Evolutionary conservation across 768 basidiomycete species (phyloP), one percentile per base, ranked within the genome.

Genomic region (Termitomyces sp.): DNA sequence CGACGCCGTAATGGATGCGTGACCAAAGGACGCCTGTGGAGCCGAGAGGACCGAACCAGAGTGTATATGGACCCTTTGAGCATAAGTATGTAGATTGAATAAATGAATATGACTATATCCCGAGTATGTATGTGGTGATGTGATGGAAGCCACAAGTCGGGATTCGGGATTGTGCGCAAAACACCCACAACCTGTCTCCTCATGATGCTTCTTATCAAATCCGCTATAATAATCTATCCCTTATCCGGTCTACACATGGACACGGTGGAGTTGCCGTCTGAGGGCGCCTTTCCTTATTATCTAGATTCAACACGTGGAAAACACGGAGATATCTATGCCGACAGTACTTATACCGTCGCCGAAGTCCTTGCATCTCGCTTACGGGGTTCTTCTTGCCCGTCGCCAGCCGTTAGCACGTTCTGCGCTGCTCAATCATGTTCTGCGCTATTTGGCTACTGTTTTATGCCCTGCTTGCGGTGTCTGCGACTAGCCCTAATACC

Each of bases 381-480:
- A 20, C 25, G n/a, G n/a, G 42, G 56, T 53, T 47, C 51, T 60
- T 61, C 63, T 52, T 61, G 58, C 54, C 56, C 42, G 59, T 60
- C 57, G 56, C 60, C 64, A n/a, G n/a, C n/a, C n/a, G n/a, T n/a
- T n/a, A n/a, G n/a, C n/a, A n/a, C n/a, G n/a, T n/a, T n/a, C n/a
- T n/a, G n/a, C n/a, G n/a, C n/a, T n/a, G n/a, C n/a, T n/a, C n/a
- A n/a, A n/a, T n/a, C 63, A 79, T 80, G 78, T 60, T 63, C 29
- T 33, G 63, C 50, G 48, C 61, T 56, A 55, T 62, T 60, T 60
- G 65, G 70, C 64, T 63, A 63, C 54, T 69, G 62, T 45, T 59
- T 65, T 54, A 70, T 54, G 58, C 62, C 60, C 62, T 72, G 52
- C 62, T 73, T 45, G 54, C 76, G 25, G 72, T 70, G 25, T 70